Evolutionary conservation across 1,284 basidiomycete genomes (phyloP), one percentile per base, ranked within the genome.

Genomic region (Cryptococcus sp.): DNA sequence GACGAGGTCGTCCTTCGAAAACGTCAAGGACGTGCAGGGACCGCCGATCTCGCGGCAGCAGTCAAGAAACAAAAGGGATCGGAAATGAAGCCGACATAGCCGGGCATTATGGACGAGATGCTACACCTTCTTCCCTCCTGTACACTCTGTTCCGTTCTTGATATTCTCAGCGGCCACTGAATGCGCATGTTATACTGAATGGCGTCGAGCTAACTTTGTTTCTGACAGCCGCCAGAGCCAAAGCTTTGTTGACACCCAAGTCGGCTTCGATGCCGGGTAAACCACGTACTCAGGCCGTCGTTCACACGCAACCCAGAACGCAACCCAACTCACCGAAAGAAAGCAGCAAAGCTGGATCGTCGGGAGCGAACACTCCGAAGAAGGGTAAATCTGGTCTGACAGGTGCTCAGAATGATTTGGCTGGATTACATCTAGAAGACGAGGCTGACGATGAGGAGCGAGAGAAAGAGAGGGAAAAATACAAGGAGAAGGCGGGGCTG

Each of bases 361-460:
- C 70, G 2, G 60, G 60, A 41, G 47, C 55, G 10, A 55, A 48
- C 23, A 67, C 65, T 19, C 72, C 71, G 50, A 69, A 53, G 47
- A 82, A 85, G 23, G 51, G 79, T 84, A 62, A 76, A 84, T 39
- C 74, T 88, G 67, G 51, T 6, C 27, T 71, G 15, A 67, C 60
- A 6, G 62, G 49, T 20, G 56, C 65, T 17, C 63, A 66, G 43
- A 56, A 69, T 25, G 93, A 94, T 78, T 79, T 94, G 53, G 84
- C 86, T 25, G 89, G 83, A 5, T 78, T 93, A 61, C 90, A 90
- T 75, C 78, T 95, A 35, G 79, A 80, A 25, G 77, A 81, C 39
- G 68, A 71, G 47, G 60, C 65, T 40, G 81, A 82, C 51, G 65
- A 72, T 47, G 82, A 81, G 43, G 77, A 82, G 23, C 76, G 81